phyloP scores from a whole-genome alignment of 306 rosid genomes.

The Calophaca sinica region DNA sequence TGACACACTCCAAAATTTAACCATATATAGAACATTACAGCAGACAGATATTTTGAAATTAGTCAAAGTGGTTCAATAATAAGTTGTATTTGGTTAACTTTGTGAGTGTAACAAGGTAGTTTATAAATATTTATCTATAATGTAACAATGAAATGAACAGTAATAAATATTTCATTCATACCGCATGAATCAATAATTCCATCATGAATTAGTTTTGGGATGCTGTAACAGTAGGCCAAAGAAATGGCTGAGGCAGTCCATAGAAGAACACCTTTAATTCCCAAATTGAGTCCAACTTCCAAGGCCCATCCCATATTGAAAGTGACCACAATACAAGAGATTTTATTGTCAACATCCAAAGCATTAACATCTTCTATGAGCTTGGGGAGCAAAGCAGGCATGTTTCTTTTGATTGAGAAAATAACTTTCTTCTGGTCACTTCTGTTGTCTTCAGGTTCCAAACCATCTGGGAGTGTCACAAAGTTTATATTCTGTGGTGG shows the following conservation, averaged over 20 bases:
- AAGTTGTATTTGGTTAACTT: too few species aligned
- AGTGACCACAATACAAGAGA: slow-evolving; percentile 54
- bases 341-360: slow-evolving; percentile 26
- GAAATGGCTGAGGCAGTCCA: slow-evolving; percentile 59
- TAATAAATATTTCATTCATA: not conserved
- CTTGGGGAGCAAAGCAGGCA: slow-evolving; percentile 53
- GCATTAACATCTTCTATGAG: slow-evolving; percentile 51
- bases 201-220: slow-evolving; percentile 53
- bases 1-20: too few species aligned
- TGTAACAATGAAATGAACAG: too few species aligned
- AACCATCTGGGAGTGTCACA: slow-evolving; percentile 56
- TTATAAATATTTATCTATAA: too few species aligned
- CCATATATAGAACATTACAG: too few species aligned
- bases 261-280: slow-evolving; percentile 51
- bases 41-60: too few species aligned
- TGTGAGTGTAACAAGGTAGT: too few species aligned
- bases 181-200: slow-evolving; percentile 49
- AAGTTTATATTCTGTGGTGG: slow-evolving; percentile 33
- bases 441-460: slow-evolving; percentile 50
- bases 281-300: slow-evolving; percentile 54
- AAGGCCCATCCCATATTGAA: slow-evolving; percentile 57
- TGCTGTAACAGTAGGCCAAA: slow-evolving; percentile 37
- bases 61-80: too few species aligned
- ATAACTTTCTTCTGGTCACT: slow-evolving; percentile 19
- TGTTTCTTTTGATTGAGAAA: slow-evolving; percentile 16